These are phyloP conservation scores for Auricularia sp. DNA, from an alignment of 768 basidiomycete genomes.

Conservation along the genomic window DNA sequence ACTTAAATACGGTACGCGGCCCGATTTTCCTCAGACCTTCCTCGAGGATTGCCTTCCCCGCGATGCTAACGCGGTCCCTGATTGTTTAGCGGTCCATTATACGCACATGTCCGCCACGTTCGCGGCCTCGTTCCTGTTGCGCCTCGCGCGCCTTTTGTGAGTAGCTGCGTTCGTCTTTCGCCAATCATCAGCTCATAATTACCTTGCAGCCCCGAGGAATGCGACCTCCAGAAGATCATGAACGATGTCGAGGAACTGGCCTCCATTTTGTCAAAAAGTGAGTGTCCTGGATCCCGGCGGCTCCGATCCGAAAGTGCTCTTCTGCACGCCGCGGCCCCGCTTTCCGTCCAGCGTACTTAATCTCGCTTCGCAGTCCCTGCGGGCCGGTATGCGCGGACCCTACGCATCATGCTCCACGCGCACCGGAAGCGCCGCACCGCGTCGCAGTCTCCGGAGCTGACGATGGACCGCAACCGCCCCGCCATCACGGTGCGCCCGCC, in stretches of 20 bases:
- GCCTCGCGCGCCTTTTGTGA: constrained; percentile 80
- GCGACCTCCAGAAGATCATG: constrained; percentile 65
- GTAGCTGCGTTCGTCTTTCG: constrained; percentile 14
- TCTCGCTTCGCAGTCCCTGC: constrained; percentile 58
- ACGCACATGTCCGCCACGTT: constrained; percentile 92
- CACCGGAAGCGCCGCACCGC: constrained; percentile 33
- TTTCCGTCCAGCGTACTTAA: neutral
- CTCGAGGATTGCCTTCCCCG: neutral
- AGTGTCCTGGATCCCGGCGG: constrained; percentile 14
- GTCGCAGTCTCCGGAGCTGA: constrained; percentile 51
- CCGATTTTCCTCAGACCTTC: neutral
- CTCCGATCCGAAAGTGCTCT: constrained; percentile 8
- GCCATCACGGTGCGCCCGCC: constrained; percentile 31
- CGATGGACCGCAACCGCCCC: constrained; percentile 45
- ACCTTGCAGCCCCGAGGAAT: constrained; percentile 64
- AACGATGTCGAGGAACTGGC: constrained; percentile 71
- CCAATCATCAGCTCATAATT: constrained; percentile 6
- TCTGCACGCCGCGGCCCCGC: neutral
- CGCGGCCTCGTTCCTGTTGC: constrained; percentile 80
- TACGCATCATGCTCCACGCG: constrained; percentile 77
- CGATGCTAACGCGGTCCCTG: constrained; percentile 13
- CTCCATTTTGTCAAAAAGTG: constrained; percentile 68
- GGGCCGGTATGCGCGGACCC: constrained; percentile 81
- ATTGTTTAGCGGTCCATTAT: constrained; percentile 64
- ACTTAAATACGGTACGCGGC: constrained; percentile 74